phyloP scores from a whole-genome alignment of 2,329 filamentous ascomycete species.

The Colletotrichum tanaceti region DNA sequence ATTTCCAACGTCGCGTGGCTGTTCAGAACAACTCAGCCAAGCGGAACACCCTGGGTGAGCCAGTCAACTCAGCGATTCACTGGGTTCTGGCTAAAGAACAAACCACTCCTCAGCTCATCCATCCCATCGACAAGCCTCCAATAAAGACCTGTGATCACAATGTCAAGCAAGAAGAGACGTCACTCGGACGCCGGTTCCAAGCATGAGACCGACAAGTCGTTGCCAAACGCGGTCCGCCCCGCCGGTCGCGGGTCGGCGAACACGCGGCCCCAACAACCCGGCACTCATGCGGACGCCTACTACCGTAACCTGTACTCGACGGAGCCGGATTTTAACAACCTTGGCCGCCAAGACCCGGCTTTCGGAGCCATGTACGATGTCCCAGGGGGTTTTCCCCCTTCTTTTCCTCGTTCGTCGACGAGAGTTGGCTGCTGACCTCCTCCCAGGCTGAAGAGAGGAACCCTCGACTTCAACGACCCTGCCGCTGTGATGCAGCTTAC shows the following conservation, averaged over 20 bases:
- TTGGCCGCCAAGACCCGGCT: slow-evolving; percentile 54
- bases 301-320: slow-evolving; percentile 53
- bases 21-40: no score
- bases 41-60: no score
- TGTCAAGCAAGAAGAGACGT: slow-evolving; percentile 21
- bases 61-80: no score
- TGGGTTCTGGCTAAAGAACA: no score
- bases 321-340: slow-evolving; percentile 57
- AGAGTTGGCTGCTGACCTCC: background rate
- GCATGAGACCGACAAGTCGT: slow-evolving; percentile 19
- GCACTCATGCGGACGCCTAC: slow-evolving; percentile 36
- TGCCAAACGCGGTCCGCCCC: background rate
- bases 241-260: background rate
- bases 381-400: no score
- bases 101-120: no score
- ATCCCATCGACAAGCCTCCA: no score
- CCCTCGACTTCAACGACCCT: slow-evolving; percentile 85
- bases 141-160: background rate
- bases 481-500: slow-evolving; percentile 83
- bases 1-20: no score
- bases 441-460: slow-evolving; percentile 54
- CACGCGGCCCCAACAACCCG: slow-evolving; percentile 13
- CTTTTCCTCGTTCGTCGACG: background rate
- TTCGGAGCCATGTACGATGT: slow-evolving; percentile 56
- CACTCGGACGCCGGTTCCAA: slow-evolving; percentile 21